phyloP scores from a whole-genome alignment of 2,329 filamentous ascomycete species.

The Westerdykella aurantiaca region DNA sequence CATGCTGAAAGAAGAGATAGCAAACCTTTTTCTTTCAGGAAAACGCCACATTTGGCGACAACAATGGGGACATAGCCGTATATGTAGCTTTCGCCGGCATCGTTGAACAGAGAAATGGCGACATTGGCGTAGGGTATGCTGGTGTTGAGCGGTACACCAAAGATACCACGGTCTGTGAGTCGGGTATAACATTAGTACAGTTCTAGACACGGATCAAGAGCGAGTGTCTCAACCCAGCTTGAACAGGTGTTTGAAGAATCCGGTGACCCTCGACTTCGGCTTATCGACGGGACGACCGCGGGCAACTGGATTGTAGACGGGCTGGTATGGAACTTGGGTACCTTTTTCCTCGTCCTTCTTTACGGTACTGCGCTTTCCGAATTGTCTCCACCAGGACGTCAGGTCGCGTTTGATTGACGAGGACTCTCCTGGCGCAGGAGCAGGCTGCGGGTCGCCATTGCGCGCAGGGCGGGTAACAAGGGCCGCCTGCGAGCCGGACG shows the following conservation, averaged over 20 bases:
- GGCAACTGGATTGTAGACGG: no score
- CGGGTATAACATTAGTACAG: no score
- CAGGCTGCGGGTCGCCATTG: conserved; percentile 41
- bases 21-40: conserved; percentile 91
- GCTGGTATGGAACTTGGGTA: conserved; percentile 28
- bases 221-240: no score
- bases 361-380: conserved; percentile 61
- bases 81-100: conserved; percentile 89
- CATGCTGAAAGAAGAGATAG: conserved; percentile 8
- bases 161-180: conserved; percentile 64
- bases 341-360: conserved; percentile 60
- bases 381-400: conserved; percentile 95
- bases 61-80: conserved; percentile 99
- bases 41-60: conserved; percentile 96
- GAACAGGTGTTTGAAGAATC: no score
- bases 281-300: no score
- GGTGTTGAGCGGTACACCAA: conserved; percentile 84
- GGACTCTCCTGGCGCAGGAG: conserved; percentile 53
- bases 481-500: conserved; percentile 33
- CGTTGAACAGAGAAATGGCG: conserved; percentile 90
- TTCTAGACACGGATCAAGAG: no score
- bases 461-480: conserved; percentile 40
- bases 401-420: conserved; percentile 82
- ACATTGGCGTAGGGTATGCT: conserved; percentile 98
- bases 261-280: no score